Evolutionary conservation across 2,329 filamentous ascomycete genomes (phyloP), one percentile per base, ranked within the genome.

Genomic region (Cladosporium austrohemisphaericum): DNA sequence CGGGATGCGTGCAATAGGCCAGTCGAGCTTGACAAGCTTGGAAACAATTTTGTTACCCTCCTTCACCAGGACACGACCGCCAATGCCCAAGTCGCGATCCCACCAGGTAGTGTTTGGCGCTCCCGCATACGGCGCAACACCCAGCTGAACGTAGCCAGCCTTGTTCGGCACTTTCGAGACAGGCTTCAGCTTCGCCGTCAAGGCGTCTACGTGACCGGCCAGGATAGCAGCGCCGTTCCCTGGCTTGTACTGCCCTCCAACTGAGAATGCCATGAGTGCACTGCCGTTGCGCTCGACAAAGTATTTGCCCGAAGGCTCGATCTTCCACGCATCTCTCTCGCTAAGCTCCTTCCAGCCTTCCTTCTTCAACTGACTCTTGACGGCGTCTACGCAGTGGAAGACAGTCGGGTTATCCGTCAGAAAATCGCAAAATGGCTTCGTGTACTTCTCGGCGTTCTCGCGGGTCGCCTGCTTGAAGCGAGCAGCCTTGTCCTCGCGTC

Each of bases 51-150:
- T 94, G 57, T 85, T 85, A 2, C 81, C 71, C 59, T 95, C 84
- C 55, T 84, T 86, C 37, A 97, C 84, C 41, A 97, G 76, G 3
- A 97, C 92, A 36, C 90, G 79, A 31, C 93, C 93, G 56, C 90
- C 93, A 60, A 97, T 86, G 57, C 87, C 85, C 44, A 98, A 78
- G 68, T 98, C 93, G 29, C 93, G 82, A 68, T 97, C 93, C 92
- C 91, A 97, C 93, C 93, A 97, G 1, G 93, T 97, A 55, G 77
- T 76, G 65, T 91, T 93, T 54, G 97, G 72, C 1, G 76, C 90
- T 43, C 93, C 92, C 8, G 90, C 92, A 65, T 97, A 98, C 1
- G 88, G 93, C 2, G 93, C 91, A 46, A 97, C 88, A 19, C 88
- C 92, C 5, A 97, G 79, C 72, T 97, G 89, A 22, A 88, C 68